These are phyloP conservation scores for Cercospora nicotianae DNA, from an alignment of 2,329 filamentous ascomycete genomes.

Conservation along the genomic window DNA sequence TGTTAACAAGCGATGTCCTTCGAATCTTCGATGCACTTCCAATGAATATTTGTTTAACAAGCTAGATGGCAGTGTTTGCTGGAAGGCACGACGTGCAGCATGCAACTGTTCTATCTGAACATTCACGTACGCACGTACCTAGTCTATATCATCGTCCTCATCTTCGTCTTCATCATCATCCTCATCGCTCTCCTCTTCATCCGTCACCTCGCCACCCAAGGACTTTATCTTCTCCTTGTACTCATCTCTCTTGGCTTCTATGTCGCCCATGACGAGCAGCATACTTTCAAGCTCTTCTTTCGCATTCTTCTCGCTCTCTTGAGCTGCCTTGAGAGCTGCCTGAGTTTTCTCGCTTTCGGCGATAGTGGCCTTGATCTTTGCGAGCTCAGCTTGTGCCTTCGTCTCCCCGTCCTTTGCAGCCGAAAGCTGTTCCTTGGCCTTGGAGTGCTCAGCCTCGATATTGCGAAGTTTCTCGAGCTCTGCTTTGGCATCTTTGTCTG, in stretches of 20 bases:
- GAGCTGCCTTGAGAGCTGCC: conserved; percentile 20
- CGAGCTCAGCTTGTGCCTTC: conserved; percentile 10
- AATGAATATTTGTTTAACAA: background rate
- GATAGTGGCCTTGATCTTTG: conserved; percentile 8
- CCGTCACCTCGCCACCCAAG: conserved; percentile 36
- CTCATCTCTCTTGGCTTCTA: conserved; percentile 46
- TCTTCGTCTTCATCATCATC: conserved; percentile 33
- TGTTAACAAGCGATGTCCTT: background rate
- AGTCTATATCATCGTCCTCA: conserved; percentile 23
- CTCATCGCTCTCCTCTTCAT: conserved; percentile 36
- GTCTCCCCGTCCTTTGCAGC: conserved; percentile 1
- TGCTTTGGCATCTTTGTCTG: conserved; percentile 18
- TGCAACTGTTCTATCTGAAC: too few species aligned
- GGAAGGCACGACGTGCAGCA: background rate
- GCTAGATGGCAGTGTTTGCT: background rate
- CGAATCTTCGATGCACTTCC: background rate
- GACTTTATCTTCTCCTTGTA: conserved; percentile 34
- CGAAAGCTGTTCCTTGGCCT: conserved; percentile 12
- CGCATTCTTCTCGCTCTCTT: conserved; percentile 19
- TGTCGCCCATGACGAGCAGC: conserved; percentile 50
- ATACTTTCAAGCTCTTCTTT: conserved; percentile 31
- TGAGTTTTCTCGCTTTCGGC: conserved; percentile 19
- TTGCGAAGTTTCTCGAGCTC: conserved; percentile 20
- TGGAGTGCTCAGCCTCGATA: conserved; percentile 14
- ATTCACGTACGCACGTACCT: background rate